These are phyloP conservation scores for Glaciozyma antarctica DNA, from an alignment of 768 basidiomycete genomes.

Conservation along the genomic window DNA sequence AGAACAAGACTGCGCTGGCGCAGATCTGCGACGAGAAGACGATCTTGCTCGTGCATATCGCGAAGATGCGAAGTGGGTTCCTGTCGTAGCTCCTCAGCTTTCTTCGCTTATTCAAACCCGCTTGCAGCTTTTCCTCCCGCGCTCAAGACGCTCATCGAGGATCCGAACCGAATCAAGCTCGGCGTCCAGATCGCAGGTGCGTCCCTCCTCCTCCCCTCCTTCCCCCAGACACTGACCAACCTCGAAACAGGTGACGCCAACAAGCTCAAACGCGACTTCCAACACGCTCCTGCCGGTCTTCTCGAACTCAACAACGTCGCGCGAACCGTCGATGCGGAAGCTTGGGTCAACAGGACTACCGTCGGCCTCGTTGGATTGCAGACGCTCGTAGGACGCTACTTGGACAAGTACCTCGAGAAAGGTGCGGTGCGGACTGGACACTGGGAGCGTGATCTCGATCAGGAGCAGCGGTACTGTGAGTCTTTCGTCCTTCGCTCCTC, in stretches of 20 bases:
- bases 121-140: constrained; percentile 8
- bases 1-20: constrained; percentile 18
- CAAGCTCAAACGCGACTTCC: constrained; percentile 20
- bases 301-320: constrained; percentile 24
- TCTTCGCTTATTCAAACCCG: rapidly evolving
- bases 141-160: constrained; percentile 17
- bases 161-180: constrained; percentile 19
- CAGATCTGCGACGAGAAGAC: constrained; percentile 18
- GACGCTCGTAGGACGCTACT: constrained; percentile 17
- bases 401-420: constrained; percentile 23
- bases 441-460: constrained; percentile 2
- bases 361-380: constrained; percentile 21
- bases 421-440: constrained; percentile 10
- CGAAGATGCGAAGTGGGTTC: constrained; percentile 14
- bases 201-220: not conserved
- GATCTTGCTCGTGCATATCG: constrained; percentile 22
- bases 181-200: constrained; percentile 24
- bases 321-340: constrained; percentile 6
- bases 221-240: not conserved
- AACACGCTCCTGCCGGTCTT: not conserved
- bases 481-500: not conserved
- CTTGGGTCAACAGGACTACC: not conserved
- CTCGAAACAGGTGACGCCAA: constrained; percentile 1
- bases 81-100: not conserved
- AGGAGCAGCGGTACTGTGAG: constrained; percentile 17